Base-by-base conservation (phyloP, 306 rosid species). In the Castanopsis chinensis region DNA sequence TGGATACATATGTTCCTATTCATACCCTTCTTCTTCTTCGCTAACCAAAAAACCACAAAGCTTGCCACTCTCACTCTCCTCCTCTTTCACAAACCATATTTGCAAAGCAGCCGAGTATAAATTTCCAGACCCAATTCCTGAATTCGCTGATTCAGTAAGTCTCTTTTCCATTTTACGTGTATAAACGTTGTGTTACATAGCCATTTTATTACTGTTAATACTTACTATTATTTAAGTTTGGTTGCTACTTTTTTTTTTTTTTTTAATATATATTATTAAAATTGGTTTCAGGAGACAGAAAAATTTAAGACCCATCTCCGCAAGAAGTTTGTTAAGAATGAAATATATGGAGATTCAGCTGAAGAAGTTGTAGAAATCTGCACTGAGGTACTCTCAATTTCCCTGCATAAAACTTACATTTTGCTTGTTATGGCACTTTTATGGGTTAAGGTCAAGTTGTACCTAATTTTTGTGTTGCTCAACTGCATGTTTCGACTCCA, bases 61-160 rank as follows among this genome's bases (percentile, higher is more conserved):
- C 41, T 78, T 76, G 21, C 84, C 86, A 30, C 30, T 63, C 61
- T 78, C 45, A 9, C 59, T 58, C 56, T 54, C 28, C 15, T 55
- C 89, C 21, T 55, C 89, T 8, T 82, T 83, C 80, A 20, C 61
- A 2, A 75, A 81, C 27, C 86, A 76, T 25, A 79, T 81, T 55
- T 88, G 86, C 76, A 87, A 75, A 68, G 96, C 92, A 9, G 76
- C 94, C 0, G 99, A 92, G 52, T 92, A 92, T 92, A 91, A 90
- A 82, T 92, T 95, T 74, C 99, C 99, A 17, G 94, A 95, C 85
- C 99, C 98, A 55, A 95, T 95, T 89, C 98, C 98, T 20, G 89
- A 89, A 80, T 95, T 95, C 8, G 98, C 98, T 15, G 86, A 85
- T 83, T 81, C 92, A 0, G 99, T 91, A 55, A 84, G 88, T 86